Evolutionary conservation across 2,329 filamentous ascomycete species (phyloP).

Genomic region (Ascochyta fabae): DNA sequence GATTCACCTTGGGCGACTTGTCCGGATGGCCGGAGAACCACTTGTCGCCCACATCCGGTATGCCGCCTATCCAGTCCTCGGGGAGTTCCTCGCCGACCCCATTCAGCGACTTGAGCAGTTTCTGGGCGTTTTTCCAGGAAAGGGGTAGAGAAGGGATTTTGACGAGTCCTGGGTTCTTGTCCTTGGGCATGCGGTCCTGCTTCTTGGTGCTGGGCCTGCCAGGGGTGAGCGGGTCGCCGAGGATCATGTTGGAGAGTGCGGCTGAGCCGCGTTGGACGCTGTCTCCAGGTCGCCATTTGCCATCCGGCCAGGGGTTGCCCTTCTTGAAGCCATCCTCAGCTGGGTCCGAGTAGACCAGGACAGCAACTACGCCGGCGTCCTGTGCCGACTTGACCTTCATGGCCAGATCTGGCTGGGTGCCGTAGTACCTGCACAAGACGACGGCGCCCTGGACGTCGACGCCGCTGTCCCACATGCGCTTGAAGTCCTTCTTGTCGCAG

Average conservation of each 20-base stretch:
- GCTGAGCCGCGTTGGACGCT: constrained; percentile 85
- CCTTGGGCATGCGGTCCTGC: constrained; percentile 69
- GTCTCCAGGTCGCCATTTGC: constrained; percentile 79
- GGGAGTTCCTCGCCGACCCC: constrained; percentile 75
- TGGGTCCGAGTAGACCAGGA: constrained; percentile 92
- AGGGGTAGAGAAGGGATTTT: constrained; percentile 90
- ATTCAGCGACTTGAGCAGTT: constrained; percentile 75
- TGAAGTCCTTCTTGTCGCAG: constrained; percentile 84
- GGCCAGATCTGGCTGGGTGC: constrained; percentile 72
- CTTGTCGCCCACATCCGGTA: constrained; percentile 71
- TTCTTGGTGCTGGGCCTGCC: constrained; percentile 77
- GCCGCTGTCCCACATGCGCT: constrained; percentile 71
- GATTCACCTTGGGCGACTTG: constrained; percentile 76
- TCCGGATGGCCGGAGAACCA: constrained; percentile 82
- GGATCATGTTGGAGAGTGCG: constrained; percentile 78
- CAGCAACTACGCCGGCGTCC: constrained; percentile 82
- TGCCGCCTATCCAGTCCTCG: constrained; percentile 75
- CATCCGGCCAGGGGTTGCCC: constrained; percentile 76
- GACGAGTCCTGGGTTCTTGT: constrained; percentile 74
- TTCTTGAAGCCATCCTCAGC: constrained; percentile 79
- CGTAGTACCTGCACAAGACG: constrained; percentile 81
- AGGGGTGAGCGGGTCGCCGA: constrained; percentile 92
- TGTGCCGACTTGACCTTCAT: constrained; percentile 92
- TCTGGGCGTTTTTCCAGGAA: constrained; percentile 86
- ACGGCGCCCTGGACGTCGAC: constrained; percentile 81